Percentiles rank a stretch among this genome's conserved stretches.
These are phyloP conservation scores for Syncephalastrum sp. DNA, from an alignment of 371 early-diverging fungal species.

Conservation along the genomic window DNA sequence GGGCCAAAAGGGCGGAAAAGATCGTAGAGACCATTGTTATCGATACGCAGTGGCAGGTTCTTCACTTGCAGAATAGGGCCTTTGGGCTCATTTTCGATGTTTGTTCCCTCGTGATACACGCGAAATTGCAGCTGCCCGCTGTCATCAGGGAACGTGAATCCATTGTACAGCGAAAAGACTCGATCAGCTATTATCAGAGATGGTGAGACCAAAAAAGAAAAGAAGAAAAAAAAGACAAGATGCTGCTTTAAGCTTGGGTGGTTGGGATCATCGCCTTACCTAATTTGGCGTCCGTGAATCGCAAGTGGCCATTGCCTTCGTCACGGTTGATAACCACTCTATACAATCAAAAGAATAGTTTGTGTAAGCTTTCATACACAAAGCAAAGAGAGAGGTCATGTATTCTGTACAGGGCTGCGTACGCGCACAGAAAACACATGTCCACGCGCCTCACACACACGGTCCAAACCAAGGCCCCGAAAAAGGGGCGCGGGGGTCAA, in stretches of 20 bases:
- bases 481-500: slow-evolving; percentile 7
- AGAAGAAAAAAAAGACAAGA: not conserved
- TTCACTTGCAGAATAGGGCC: slow-evolving; percentile 33
- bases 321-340: slow-evolving; percentile 15
- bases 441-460: not conserved
- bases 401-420: not conserved
- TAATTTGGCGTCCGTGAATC: slow-evolving; percentile 18
- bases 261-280: slow-evolving; percentile 10
- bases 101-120: slow-evolving; percentile 12
- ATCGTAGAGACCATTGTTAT: slow-evolving; percentile 29
- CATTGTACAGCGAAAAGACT: slow-evolving; percentile 28
- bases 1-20: slow-evolving; percentile 43
- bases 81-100: slow-evolving; percentile 21
- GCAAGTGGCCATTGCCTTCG: slow-evolving; percentile 14
- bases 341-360: not conserved
- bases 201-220: not conserved
- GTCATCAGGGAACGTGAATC: slow-evolving; percentile 21
- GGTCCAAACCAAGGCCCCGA: not conserved
- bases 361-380: no score
- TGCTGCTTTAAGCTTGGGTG: no score
- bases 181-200: slow-evolving; percentile 14
- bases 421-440: no score
- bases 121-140: slow-evolving; percentile 21
- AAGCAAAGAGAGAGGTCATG: not conserved
- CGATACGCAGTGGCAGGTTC: slow-evolving; percentile 22